Evolutionary conservation across 179 eudicot genomes (phyloP).

Genomic region (Silene coronaria): DNA sequence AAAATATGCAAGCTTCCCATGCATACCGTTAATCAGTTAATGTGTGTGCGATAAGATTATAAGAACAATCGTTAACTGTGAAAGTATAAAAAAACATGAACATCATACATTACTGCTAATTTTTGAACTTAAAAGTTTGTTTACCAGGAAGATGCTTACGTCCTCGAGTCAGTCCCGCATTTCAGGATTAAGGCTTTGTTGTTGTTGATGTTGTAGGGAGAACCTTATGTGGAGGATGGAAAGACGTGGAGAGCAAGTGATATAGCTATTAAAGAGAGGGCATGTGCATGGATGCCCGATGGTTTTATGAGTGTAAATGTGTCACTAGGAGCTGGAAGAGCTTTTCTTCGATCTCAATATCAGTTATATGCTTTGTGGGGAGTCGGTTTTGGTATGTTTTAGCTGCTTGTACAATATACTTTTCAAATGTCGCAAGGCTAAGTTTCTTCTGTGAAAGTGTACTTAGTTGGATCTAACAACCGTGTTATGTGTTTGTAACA

Average conservation of each 20-base stretch:
- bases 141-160: neutral
- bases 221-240: constrained; percentile 62
- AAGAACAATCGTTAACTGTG: too few species aligned
- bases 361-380: constrained; percentile 89
- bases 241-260: constrained; percentile 64
- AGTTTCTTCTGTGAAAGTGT: too few species aligned
- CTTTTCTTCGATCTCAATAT: constrained; percentile 79
- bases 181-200: neutral
- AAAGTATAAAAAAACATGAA: neutral
- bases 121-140: neutral
- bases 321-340: constrained; percentile 73
- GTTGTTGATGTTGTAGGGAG: constrained; percentile 24
- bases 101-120: neutral
- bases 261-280: constrained; percentile 61
- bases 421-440: neutral
- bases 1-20: too few species aligned
- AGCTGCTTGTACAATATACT: neutral
- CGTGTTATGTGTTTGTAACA: constrained; percentile 26
- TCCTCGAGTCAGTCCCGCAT: neutral
- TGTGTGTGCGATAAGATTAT: too few species aligned
- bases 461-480: neutral
- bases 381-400: constrained; percentile 66
- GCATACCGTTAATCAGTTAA: too few species aligned
- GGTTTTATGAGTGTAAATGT: constrained; percentile 91
- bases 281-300: constrained; percentile 83